Conservation (phyloP, 768 basidiomycete species). For the Xerocomellus chrysenteron region DNA sequence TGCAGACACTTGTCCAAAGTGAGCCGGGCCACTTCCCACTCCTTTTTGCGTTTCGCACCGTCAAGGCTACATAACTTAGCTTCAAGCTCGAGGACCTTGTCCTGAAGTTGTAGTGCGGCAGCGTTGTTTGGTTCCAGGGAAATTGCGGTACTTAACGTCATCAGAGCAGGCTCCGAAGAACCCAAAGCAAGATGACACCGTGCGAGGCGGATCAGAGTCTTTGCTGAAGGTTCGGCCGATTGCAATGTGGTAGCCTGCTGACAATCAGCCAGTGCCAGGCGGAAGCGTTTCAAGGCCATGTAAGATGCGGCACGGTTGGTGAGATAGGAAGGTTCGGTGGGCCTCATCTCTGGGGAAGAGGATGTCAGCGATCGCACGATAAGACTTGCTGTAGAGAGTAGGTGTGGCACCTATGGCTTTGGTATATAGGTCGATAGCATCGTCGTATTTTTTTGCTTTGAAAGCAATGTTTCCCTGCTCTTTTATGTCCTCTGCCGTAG, state of each 20-base stretch:
- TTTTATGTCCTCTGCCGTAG: slow-evolving; percentile 57
- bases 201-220: slow-evolving; percentile 80
- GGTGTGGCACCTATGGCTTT: slow-evolving; percentile 61
- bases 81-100: slow-evolving; percentile 60
- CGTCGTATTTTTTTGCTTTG: slow-evolving; percentile 59
- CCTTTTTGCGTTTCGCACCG: slow-evolving; percentile 51
- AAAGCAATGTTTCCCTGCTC: slow-evolving; percentile 77
- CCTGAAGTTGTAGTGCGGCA: slow-evolving; percentile 57
- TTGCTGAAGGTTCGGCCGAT: slow-evolving; percentile 56
- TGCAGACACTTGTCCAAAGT: slow-evolving; percentile 77
- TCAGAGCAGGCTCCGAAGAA: slow-evolving; percentile 60
- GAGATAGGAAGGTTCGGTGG: slow-evolving; percentile 69
- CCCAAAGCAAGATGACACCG: slow-evolving; percentile 84
- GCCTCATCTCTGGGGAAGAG: slow-evolving; percentile 48
- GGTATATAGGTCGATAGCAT: slow-evolving; percentile 71
- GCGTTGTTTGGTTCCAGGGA: slow-evolving; percentile 61
- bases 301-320: slow-evolving; percentile 87
- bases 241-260: slow-evolving; percentile 71
- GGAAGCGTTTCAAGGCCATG: slow-evolving; percentile 79
- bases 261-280: slow-evolving; percentile 73
- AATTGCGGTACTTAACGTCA: slow-evolving; percentile 61
- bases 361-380: slow-evolving; percentile 5
- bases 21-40: slow-evolving; percentile 76
- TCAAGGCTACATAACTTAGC: slow-evolving; percentile 65
- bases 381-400: slow-evolving; percentile 20